These are phyloP conservation scores for Petrea volubilis DNA, from an alignment of 257 asterid genomes.

Conservation along the genomic window DNA sequence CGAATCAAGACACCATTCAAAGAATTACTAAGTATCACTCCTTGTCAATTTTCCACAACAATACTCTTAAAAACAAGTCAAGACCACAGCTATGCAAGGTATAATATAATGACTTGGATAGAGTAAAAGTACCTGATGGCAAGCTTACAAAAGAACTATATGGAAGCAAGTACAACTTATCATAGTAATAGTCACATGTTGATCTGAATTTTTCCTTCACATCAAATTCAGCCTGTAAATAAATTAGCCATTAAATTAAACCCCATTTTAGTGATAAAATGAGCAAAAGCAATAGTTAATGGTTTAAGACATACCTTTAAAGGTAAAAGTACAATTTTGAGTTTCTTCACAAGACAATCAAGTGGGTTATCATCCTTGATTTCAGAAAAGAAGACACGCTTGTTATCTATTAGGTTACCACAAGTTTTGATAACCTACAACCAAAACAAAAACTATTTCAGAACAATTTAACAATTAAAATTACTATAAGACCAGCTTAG, in stretches of 20 bases:
- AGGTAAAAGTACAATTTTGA: constrained; percentile 39
- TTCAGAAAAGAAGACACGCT: constrained; percentile 68
- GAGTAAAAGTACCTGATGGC: constrained; percentile 40
- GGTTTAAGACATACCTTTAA: constrained; percentile 39
- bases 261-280: not conserved
- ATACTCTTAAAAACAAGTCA: not conserved
- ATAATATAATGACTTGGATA: not conserved
- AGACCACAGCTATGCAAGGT: not conserved
- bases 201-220: constrained; percentile 19
- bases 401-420: constrained; percentile 37
- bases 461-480: not conserved
- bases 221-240: constrained; percentile 35
- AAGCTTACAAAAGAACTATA: constrained; percentile 56
- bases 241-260: not conserved
- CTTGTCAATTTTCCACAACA: not conserved
- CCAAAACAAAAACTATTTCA: constrained; percentile 5
- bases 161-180: constrained; percentile 67
- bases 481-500: not conserved
- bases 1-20: not conserved
- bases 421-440: constrained; percentile 52
- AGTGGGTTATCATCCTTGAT: constrained; percentile 69
- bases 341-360: constrained; percentile 52
- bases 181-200: constrained; percentile 53
- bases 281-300: not conserved
- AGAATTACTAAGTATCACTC: not conserved